These are phyloP conservation scores for Sistotremastrum suecicum DNA, from an alignment of 768 basidiomycete species.

Conservation along the genomic window DNA sequence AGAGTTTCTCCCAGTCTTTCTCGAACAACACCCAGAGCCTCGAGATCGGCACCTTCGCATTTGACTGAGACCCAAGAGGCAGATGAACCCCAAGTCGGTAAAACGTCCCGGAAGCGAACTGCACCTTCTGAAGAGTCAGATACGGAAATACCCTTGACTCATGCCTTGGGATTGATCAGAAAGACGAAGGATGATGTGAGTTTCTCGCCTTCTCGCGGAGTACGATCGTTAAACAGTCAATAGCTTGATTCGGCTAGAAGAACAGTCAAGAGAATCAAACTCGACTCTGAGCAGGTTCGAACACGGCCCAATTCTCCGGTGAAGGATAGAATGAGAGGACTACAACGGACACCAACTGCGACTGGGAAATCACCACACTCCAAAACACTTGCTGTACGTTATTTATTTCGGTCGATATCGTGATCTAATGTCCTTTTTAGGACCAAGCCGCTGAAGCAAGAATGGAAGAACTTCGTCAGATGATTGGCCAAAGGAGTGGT, in stretches of 20 bases:
- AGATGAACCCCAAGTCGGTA: no score
- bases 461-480: conserved; percentile 69
- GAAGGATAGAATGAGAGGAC: no score
- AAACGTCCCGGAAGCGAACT: no score
- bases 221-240: background rate
- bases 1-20: conserved; percentile 37
- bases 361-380: conserved; percentile 14
- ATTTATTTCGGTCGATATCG: conserved; percentile 1
- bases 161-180: no score
- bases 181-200: conserved; percentile 52
- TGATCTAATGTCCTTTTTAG: conserved; percentile 21
- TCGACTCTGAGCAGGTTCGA: conserved; percentile 41
- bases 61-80: no score
- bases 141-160: no score
- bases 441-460: conserved; percentile 63
- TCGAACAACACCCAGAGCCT: conserved; percentile 18
- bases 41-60: conserved; percentile 1
- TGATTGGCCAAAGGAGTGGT: conserved; percentile 47
- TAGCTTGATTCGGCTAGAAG: conserved; percentile 63
- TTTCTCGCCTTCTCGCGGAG: conserved; percentile 1
- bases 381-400: conserved; percentile 5
- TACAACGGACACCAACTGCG: no score
- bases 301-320: background rate
- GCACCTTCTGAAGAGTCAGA: no score
- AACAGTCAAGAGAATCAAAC: conserved; percentile 59